These are phyloP conservation scores for Taiozyma sp. DNA, from an alignment of 1,139 yeast species.

Conservation along the genomic window DNA sequence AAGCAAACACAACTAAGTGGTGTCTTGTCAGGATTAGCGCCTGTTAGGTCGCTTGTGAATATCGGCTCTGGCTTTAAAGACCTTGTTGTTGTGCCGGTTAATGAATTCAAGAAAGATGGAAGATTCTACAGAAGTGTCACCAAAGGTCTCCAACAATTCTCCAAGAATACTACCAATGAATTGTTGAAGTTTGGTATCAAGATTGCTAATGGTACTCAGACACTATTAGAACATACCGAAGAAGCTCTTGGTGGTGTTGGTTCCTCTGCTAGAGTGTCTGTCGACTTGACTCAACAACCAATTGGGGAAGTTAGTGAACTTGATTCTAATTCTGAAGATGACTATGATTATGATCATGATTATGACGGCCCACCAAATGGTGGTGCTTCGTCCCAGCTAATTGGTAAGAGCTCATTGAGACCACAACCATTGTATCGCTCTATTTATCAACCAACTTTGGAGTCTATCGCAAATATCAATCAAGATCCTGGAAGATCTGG, in stretches of 20 bases:
- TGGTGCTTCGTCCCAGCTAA: slow-evolving; percentile 24
- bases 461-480: slow-evolving; percentile 19
- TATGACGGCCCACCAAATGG: slow-evolving; percentile 27
- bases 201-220: slow-evolving; percentile 86
- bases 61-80: slow-evolving; percentile 78
- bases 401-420: slow-evolving; percentile 21
- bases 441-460: slow-evolving; percentile 21
- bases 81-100: slow-evolving; percentile 66
- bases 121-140: slow-evolving; percentile 66
- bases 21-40: slow-evolving; percentile 78
- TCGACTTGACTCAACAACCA: slow-evolving; percentile 10
- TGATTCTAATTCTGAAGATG: slow-evolving; percentile 30
- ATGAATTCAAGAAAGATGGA: slow-evolving; percentile 73
- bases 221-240: slow-evolving; percentile 75
- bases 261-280: slow-evolving; percentile 17
- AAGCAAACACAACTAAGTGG: slow-evolving; percentile 73
- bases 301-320: slow-evolving; percentile 26
- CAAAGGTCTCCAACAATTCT: slow-evolving; percentile 74
- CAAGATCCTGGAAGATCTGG: slow-evolving; percentile 1
- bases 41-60: slow-evolving; percentile 71
- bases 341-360: slow-evolving; percentile 23
- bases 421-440: slow-evolving; percentile 20
- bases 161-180: slow-evolving; percentile 78
- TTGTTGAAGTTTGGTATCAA: slow-evolving; percentile 79
- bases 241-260: slow-evolving; percentile 70